Evolutionary conservation across 768 basidiomycete species (phyloP).

Genomic region (Kwoniella dendrophila): DNA sequence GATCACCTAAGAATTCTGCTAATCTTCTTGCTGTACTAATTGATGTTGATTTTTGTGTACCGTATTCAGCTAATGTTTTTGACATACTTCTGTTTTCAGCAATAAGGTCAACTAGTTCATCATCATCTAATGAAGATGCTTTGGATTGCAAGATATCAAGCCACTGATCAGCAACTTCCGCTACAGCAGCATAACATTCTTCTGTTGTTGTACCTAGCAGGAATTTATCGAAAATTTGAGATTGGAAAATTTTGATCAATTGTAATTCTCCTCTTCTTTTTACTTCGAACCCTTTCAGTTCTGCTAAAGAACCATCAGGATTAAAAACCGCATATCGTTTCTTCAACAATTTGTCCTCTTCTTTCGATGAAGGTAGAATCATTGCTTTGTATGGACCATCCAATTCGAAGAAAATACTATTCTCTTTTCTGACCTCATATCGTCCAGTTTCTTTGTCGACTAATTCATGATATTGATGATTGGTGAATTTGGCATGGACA

Average conservation of each 20-base stretch:
- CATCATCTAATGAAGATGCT: constrained; percentile 80
- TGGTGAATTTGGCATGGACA: constrained; percentile 92
- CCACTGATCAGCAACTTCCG: constrained; percentile 93
- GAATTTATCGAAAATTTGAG: constrained; percentile 97
- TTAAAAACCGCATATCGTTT: constrained; percentile 99
- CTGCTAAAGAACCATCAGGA: constrained; percentile 94
- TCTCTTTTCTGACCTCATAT: constrained; percentile 86
- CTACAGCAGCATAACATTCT: constrained; percentile 93
- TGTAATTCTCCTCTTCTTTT: constrained; percentile 97
- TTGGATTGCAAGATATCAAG: constrained; percentile 88
- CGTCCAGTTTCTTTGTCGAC: constrained; percentile 75
- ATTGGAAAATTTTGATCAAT: constrained; percentile 99
- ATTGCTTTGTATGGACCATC: constrained; percentile 98
- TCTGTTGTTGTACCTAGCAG: constrained; percentile 87
- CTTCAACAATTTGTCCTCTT: constrained; percentile 97
- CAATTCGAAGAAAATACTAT: constrained; percentile 98
- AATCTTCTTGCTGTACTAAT: constrained; percentile 94
- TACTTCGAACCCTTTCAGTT: constrained; percentile 98
- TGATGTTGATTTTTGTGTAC: constrained; percentile 93
- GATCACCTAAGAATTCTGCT: constrained; percentile 93
- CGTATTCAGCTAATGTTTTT: constrained; percentile 93
- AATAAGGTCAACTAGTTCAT: constrained; percentile 95
- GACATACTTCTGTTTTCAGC: constrained; percentile 99
- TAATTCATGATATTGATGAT: constrained; percentile 94
- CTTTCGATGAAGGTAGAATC: constrained; percentile 98